Evolutionary conservation across 2,329 filamentous ascomycete genomes (phyloP).

Genomic region (Exophiala spinifera): DNA sequence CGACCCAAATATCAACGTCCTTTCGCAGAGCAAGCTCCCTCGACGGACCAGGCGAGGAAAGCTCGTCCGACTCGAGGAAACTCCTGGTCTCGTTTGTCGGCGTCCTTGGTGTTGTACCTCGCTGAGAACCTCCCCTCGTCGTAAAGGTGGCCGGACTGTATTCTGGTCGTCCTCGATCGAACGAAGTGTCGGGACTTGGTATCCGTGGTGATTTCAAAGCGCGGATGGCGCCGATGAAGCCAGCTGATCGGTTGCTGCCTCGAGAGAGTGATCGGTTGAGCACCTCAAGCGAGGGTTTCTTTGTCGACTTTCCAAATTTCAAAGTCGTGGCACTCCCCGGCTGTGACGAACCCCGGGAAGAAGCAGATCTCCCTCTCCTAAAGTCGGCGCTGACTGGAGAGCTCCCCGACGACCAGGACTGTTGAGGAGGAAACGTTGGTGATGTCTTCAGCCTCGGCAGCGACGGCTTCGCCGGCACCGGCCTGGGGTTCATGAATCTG

Average conservation of each 20-base stretch:
- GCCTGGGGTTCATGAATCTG: constrained; percentile 69
- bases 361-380: constrained; percentile 21
- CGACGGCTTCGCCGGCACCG: constrained; percentile 49
- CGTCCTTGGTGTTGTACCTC: constrained; percentile 12
- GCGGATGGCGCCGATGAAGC: constrained; percentile 38
- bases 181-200: constrained; percentile 12
- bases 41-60: constrained; percentile 3
- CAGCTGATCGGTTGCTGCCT: constrained; percentile 31
- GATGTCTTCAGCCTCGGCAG: constrained; percentile 47
- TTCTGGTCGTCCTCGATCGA: constrained; percentile 11
- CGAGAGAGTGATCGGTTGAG: constrained; percentile 38
- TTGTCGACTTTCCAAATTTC: constrained; percentile 28
- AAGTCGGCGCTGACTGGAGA: constrained; percentile 27
- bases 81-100: not conserved
- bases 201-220: constrained; percentile 31
- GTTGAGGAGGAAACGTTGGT: constrained; percentile 27
- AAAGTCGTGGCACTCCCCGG: constrained; percentile 19
- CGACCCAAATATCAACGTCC: constrained; percentile 11
- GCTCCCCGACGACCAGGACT: constrained; percentile 22
- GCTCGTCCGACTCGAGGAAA: constrained; percentile 1
- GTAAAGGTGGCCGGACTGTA: not conserved
- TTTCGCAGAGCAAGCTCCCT: constrained; percentile 25
- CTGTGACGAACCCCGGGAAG: constrained; percentile 25
- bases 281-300: constrained; percentile 29
- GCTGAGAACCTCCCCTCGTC: constrained; percentile 4